Evolutionary conservation across 225 moss, liverwort and hornwort species (phyloP).

Genomic region (Asterella californica): DNA sequence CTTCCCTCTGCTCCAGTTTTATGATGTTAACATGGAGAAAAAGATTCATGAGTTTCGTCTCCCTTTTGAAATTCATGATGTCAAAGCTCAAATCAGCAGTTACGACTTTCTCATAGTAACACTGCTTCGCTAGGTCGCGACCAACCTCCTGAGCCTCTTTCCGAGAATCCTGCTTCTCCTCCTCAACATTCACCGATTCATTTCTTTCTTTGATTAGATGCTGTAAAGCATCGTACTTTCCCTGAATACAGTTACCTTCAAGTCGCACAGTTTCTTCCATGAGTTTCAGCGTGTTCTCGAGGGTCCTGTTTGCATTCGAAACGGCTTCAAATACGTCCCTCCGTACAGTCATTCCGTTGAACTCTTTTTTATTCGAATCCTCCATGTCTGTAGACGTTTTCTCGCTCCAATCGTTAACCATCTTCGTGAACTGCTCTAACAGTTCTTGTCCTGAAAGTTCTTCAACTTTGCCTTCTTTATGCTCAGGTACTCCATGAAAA

Average conservation of each 20-base stretch:
- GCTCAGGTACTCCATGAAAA: not conserved
- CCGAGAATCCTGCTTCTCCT: not conserved
- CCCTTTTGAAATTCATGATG: conserved; percentile 3
- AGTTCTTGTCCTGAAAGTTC: not conserved
- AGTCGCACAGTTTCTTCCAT: not conserved
- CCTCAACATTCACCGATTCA: not conserved
- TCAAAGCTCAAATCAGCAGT: not conserved
- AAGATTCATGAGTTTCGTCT: not conserved
- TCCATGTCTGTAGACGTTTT: not conserved
- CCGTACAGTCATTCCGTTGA: not conserved
- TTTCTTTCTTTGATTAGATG: not conserved
- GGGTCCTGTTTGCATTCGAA: not conserved
- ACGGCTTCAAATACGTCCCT: not conserved
- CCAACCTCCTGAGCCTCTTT: not conserved
- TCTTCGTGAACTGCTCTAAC: not conserved
- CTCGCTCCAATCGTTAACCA: not conserved
- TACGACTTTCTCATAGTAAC: not conserved
- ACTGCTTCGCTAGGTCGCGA: not conserved
- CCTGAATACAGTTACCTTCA: not conserved
- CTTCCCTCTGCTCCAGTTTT: conserved; percentile 7
- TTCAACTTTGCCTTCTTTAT: not conserved
- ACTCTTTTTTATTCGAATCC: not conserved
- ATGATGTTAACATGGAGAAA: conserved; percentile 2
- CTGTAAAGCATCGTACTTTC: not conserved
- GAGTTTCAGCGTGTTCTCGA: not conserved